Evolutionary conservation across 352 stramenopile species (phyloP), one percentile per base, ranked within the genome.

Genomic region (Globisporangium polare): DNA sequence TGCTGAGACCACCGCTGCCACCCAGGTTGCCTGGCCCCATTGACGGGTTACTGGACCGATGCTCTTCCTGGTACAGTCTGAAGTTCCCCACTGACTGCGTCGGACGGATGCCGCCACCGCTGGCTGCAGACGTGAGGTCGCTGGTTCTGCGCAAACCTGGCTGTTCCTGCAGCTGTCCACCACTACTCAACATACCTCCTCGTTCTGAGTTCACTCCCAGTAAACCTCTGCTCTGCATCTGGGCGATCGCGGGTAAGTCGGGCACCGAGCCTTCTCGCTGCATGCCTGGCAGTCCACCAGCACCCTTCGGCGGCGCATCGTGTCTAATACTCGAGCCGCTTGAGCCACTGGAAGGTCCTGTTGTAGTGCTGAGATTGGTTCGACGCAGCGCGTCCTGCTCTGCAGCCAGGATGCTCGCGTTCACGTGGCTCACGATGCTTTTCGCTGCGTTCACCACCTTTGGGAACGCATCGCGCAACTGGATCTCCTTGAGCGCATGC

Each of bases 391-490:
- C 67, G 22, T 86, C 75, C 66, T 88, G 78, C 17, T 88, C 76
- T 8, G 73, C 63, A 55, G 79, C 73, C 39, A 91, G 65, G 18
- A 88, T 74, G 31, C 71, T 75, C 45, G 74, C 74, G 26, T 89
- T 87, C 26, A 91, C 78, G 24, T 77, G 77, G 39, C 80, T 83
- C 2, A 91, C 77, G 35, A 91, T 79, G 33, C 72, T 62, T 66
- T 89, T 89, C 65, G 70, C 89, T 53, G 60, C 83, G 63, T 65
- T 77, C 22, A 66, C 77, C 33, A 78, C 94, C 67, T 76, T 66
- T 13, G 88, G 87, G 61, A 97, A 96, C 7, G 91, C 81, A 60
- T 98, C 94, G 37, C 74, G 75, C 4, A 90, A 85, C 64, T 97
- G 88, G 42, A 97, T 77, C 37, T 81, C 75, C 53, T 92, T 86